Conservation (phyloP, 345 rosid genomes). For the Combretum micranthum region DNA sequence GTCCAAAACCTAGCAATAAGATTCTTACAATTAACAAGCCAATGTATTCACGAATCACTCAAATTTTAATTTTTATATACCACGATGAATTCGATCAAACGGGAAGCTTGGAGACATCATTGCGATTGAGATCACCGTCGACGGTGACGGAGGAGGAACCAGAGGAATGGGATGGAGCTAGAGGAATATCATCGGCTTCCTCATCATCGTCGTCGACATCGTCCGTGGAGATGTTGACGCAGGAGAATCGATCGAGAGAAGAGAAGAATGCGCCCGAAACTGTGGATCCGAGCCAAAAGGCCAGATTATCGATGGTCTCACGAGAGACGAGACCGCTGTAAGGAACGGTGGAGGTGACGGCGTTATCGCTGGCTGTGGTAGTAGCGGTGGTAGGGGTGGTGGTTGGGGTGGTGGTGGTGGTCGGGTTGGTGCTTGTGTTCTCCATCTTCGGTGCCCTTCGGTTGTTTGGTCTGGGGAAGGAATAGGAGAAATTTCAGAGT, state of each 20-base stretch:
- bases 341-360: too few relatives aligned
- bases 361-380: too few relatives aligned
- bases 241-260: slow-evolving; percentile 81
- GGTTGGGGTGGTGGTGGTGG: too few relatives aligned
- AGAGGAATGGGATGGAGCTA: slow-evolving; percentile 32
- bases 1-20: too few relatives aligned
- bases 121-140: slow-evolving; percentile 5
- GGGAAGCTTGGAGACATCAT: slow-evolving; percentile 10
- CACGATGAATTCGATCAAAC: neutral
- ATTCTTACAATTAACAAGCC: too few relatives aligned
- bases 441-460: too few relatives aligned
- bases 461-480: too few relatives aligned
- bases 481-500: too few relatives aligned
- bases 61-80: too few relatives aligned
- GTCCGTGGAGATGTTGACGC: slow-evolving; percentile 67
- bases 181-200: slow-evolving; percentile 48
- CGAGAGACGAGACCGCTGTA: neutral
- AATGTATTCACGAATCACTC: too few relatives aligned
- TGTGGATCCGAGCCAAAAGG: slow-evolving; percentile 65
- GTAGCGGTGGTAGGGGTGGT: too few relatives aligned
- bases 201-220: slow-evolving; percentile 57
- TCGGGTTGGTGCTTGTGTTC: too few relatives aligned
- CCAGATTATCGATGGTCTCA: slow-evolving; percentile 45
- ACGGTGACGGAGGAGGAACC: slow-evolving; percentile 21
- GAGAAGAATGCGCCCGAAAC: slow-evolving; percentile 81